Evolutionary conservation across 208 protist genomes (phyloP), one percentile per base, ranked within the genome.

Genomic region (Crithidia sp.): DNA sequence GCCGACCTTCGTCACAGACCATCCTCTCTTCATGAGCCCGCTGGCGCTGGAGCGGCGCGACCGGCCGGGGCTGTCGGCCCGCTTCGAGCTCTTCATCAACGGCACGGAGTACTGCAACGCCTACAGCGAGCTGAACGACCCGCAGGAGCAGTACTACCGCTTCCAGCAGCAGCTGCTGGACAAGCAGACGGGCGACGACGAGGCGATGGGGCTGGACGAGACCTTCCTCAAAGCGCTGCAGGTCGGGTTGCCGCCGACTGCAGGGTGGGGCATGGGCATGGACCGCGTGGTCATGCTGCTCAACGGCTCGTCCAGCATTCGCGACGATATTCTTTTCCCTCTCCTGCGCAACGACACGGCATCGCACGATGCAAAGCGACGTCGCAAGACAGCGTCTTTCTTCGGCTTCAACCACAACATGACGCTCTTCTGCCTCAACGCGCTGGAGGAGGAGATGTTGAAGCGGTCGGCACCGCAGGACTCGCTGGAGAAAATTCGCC

Each of bases 41-140:
- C 75, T 98, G 28, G 95, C 96, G 13, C 97, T 98, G 82, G 91
- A 92, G 61, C 90, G 97, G 81, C 59, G 77, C 3, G 78, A 40
- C 49, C 71, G 80, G 9, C 87, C 89, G 7, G 94, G 92, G 28
- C 69, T 97, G 41, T 97, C 94, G 3, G 96, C 98, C 58, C 86
- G 98, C 62, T 99, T 99, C 70, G 98, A 99, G 82, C 77, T 99
- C 2, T 99, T 99, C 78, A 89, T 98, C 61, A 94, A 92, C 71
- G 86, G 88, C 19, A 90, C 86, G 14, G 98, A 99, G 82, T 90
- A 98, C 65, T 96, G 89, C 59, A 99, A 99, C 82, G 97, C 98
- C 3, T 99, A 99, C 75, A 98, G 90, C 28, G 98, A 99, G 76
- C 85, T 99, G 39, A 99, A 98, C 72, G 94, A 99, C 76, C 97